Evolutionary conservation across 306 rosid genomes (phyloP), one percentile per base, ranked within the genome.

Genomic region (Bauhinia variegata): DNA sequence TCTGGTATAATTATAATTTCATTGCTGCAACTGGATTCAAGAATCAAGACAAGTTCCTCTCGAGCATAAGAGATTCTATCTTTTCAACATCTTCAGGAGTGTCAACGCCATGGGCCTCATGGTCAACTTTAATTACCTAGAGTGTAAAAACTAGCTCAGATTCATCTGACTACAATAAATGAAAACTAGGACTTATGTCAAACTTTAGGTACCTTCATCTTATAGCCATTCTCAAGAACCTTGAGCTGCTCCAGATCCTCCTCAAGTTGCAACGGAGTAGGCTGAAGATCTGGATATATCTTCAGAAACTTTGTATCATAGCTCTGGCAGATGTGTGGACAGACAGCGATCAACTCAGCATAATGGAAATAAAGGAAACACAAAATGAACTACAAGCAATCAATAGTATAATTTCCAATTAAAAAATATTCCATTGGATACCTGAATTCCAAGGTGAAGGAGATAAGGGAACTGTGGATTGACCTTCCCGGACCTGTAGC

Each of bases 211-310:
- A 93, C 99, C 98, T 89, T 93, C 97, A 93, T 93, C 78, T 80
- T 93, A 79, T 93, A 93, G 69, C 98, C 99, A 72, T 93, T 88
- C 79, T 93, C 99, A 16, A 93, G 89, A 79, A 93, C 97, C 77
- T 93, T 93, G 50, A 93, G 96, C 79, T 93, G 99, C 80, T 93
- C 99, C 76, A 93, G 80, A 80, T 93, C 99, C 74, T 93, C 99
- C 78, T 93, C 96, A 8, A 93, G 86, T 80, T 93, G 99, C 87
- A 88, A 74, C 3, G 95, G 91, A 52, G 99, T 90, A 8, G 97
- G 83, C 65, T 78, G 61, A 75, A 93, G 97, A 67, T 83, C 78
- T 36, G 92, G 76, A 82, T 90, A 93, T 78, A 70, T 67, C 76
- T 78, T 83, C 38, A 93, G 87, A 85, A 93, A 88, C 72, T 88